These are phyloP conservation scores for Mycena rebaudengoi DNA, from an alignment of 768 basidiomycete genomes.

Conservation along the genomic window DNA sequence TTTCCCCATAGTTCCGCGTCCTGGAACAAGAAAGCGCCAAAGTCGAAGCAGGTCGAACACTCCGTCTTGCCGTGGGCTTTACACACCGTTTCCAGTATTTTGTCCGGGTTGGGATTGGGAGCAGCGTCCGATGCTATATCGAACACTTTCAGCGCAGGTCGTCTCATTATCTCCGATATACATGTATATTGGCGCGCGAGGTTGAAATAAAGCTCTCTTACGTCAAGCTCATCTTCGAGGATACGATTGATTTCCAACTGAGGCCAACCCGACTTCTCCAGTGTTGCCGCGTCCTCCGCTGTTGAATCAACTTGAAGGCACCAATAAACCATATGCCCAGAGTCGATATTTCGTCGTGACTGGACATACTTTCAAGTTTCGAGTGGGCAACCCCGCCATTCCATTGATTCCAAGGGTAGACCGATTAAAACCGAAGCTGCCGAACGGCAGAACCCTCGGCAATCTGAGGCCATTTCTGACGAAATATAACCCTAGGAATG, in stretches of 20 bases:
- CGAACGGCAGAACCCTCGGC: no score
- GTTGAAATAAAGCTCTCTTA: background rate
- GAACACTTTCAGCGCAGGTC: constrained; percentile 1
- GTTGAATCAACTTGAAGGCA: no score
- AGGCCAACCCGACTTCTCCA: constrained; percentile 12
- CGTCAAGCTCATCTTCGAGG: constrained; percentile 7
- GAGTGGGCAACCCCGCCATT: no score
- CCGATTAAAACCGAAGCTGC: no score
- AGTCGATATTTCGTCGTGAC: no score
- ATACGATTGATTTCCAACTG: constrained; percentile 5
- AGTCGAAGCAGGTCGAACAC: constrained; percentile 11
- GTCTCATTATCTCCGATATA: background rate
- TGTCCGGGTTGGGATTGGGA: background rate
- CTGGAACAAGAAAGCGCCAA: constrained; percentile 11
- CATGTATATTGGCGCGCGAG: background rate
- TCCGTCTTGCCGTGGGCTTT: constrained; percentile 3
- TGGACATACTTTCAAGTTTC: no score
- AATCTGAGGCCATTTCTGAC: no score
- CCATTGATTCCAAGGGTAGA: no score
- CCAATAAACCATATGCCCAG: no score
- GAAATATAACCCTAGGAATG: no score
- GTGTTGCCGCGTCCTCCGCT: no score
- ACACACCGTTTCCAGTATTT: background rate
- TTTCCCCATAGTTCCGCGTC: constrained; percentile 4
- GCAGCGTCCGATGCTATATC: background rate